Evolutionary conservation across 305 asterid genomes (phyloP).

Genomic region (Fraxinus ornus): DNA sequence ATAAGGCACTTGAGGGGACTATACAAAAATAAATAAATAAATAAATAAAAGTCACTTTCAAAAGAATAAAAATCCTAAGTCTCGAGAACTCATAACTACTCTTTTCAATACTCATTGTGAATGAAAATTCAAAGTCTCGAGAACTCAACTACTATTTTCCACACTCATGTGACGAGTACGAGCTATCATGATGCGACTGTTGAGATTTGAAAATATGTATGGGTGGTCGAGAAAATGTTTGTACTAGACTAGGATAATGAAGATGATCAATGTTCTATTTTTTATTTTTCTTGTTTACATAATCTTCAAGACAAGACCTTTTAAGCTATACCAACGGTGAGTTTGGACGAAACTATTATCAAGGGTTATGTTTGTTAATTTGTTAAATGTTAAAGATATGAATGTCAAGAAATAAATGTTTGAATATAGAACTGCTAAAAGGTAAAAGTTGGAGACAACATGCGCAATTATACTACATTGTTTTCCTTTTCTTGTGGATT

Average conservation of each 20-base stretch:
- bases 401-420: neutral
- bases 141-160: neutral
- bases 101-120: no score
- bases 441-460: neutral
- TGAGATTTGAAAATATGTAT: neutral
- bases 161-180: neutral
- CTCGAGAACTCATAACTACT: neutral
- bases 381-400: neutral
- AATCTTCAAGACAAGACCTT: neutral
- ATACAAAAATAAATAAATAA: no score
- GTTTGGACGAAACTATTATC: neutral
- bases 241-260: neutral
- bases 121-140: no score
- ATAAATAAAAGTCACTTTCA: no score
- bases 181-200: fast-evolving
- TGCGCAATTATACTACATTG: neutral
- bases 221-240: neutral
- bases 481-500: neutral
- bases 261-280: no score
- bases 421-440: neutral
- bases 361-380: neutral
- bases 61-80: neutral
- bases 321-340: no score
- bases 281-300: neutral
- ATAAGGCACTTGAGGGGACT: neutral